Base-by-base conservation (phyloP, 2,329 filamentous ascomycete genomes). In the Dactylonectria estremocensis region DNA sequence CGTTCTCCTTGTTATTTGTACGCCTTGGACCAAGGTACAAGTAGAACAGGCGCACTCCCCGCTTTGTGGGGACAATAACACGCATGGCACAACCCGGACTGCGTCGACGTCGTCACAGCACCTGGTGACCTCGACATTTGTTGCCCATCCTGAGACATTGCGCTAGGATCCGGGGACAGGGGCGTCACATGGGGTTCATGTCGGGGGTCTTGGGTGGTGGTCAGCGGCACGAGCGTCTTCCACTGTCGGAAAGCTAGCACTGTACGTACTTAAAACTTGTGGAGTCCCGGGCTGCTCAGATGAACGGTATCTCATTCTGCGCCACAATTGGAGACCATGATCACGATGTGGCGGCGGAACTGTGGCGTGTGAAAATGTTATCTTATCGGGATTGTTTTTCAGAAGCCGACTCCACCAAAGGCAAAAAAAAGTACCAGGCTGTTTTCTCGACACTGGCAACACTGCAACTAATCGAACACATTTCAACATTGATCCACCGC, bases 351-450 rank as follows among this genome's bases (percentile, higher is more conserved):
- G 58, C 37, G 40, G 33, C 6, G 4, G 6, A 3, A 6, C 2
- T 37, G 43, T 65, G 56, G 63, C 56, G 24, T 55, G 22, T 3
- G 7, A 35, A 22, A 2, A 3, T 5, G 9, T 67, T 67, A 67
- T 67, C 64, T 67, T 67, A 67, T 67, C 64, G 50, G 49, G 49
- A 67, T 52, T 50, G 64, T 50, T 67, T 67, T 67, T 60, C 54
- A 50, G 43, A 60, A 33, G 18, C n/a, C 48, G 55, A 48, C 56
- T 54, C 56, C 64, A 55, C 55, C 49, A 45, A 40, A 10, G 20
- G 33, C 55, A 37, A 62, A 64, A 67, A 61, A 67, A 60, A 56
- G 59, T 64, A 53, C 60, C 49, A 40, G 48, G n/a, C 5, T 6
- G 48, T 22, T 11, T n/a, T 46, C n/a, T 33, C 43, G 24, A 28